phyloP scores from a whole-genome alignment of 2,329 filamentous ascomycete genomes.

The Dactylonectria estremocensis region DNA sequence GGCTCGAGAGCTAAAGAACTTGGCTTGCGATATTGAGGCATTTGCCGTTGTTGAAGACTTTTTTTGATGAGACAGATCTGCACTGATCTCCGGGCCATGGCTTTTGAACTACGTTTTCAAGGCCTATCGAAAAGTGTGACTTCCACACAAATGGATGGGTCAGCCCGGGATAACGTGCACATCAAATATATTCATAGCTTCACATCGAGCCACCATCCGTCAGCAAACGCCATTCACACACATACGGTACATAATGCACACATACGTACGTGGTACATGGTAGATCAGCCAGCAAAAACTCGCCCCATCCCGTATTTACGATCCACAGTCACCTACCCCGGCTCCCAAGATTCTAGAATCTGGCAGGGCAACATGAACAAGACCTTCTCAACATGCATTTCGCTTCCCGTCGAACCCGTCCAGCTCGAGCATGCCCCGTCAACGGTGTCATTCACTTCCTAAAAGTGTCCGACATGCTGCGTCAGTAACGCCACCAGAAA shows the following conservation, averaged over 20 bases:
- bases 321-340: conserved; percentile 5
- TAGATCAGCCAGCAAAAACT: too few species aligned
- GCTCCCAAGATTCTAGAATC: not conserved
- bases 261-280: too few species aligned
- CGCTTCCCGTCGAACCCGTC: not conserved
- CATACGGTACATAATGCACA: not conserved
- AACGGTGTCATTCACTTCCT: not conserved
- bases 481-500: not conserved
- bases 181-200: not conserved
- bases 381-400: not conserved
- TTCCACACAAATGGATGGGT: not conserved
- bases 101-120: not conserved
- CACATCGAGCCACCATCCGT: not conserved
- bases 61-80: not conserved
- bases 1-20: not conserved
- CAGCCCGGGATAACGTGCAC: not conserved
- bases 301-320: not conserved
- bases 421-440: not conserved
- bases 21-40: conserved; percentile 1
- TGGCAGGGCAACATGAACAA: conserved; percentile 2
- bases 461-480: not conserved
- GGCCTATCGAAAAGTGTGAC: not conserved
- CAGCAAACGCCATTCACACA: not conserved
- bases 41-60: not conserved
- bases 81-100: not conserved